phyloP scores from a whole-genome alignment of 108 stramenopile genomes.

The Cylindrotheca fusiformis region DNA sequence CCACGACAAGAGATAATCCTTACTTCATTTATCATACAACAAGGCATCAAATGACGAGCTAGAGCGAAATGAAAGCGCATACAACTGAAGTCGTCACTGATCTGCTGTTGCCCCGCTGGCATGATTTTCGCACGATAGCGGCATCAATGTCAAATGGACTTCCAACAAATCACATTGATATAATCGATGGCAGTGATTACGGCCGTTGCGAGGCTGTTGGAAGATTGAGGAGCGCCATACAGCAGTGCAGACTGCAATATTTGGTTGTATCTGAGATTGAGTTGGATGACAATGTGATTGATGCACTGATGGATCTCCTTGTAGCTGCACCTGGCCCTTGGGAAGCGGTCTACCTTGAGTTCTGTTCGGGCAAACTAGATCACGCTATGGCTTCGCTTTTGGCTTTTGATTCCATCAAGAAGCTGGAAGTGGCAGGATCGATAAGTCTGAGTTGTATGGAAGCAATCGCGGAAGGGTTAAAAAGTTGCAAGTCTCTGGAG shows the following conservation, averaged over 20 bases:
- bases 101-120: slow-evolving; percentile 7
- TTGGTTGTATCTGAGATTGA: slow-evolving; percentile 15
- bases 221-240: slow-evolving; percentile 11
- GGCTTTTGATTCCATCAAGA: slow-evolving; percentile 1
- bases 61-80: slow-evolving; percentile 8
- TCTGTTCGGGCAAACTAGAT: slow-evolving; percentile 9
- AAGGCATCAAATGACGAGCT: no score
- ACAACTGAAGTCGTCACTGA: slow-evolving; percentile 18
- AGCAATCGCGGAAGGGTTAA: neutral
- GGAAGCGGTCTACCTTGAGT: slow-evolving; percentile 10
- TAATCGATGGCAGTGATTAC: slow-evolving; percentile 19
- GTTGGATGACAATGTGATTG: slow-evolving; percentile 4
- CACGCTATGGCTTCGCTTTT: slow-evolving; percentile 3
- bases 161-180: slow-evolving; percentile 6
- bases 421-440: slow-evolving; percentile 9
- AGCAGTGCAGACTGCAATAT: slow-evolving; percentile 2
- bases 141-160: slow-evolving; percentile 1
- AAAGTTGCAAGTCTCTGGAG: neutral
- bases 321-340: neutral
- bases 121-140: slow-evolving; percentile 4
- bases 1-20: no score
- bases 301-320: slow-evolving; percentile 10
- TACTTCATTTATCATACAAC: no score
- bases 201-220: neutral
- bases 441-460: neutral